Evolutionary conservation across 1,284 basidiomycete genomes (phyloP).

Genomic region (Mycosarcoma maydis): DNA sequence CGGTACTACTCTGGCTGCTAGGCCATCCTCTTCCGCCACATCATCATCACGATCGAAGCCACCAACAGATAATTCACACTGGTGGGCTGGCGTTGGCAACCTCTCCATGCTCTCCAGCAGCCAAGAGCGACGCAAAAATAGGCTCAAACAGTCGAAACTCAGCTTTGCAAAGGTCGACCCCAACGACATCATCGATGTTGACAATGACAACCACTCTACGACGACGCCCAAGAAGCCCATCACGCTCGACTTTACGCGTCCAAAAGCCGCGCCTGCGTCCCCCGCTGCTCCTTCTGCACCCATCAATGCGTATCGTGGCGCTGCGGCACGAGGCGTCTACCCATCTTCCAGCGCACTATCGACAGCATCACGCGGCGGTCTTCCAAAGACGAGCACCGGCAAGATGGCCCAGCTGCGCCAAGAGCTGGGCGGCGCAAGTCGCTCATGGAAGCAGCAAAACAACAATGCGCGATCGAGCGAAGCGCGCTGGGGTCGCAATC

Average conservation of each 20-base stretch:
- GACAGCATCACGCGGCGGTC: constrained; percentile 8
- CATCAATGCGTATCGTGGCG: constrained; percentile 48
- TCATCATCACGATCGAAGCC: constrained; percentile 6
- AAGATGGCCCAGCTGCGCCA: constrained; percentile 52
- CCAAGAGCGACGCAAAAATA: constrained; percentile 33
- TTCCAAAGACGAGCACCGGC: constrained; percentile 32
- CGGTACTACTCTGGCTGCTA: neutral
- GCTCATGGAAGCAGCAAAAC: constrained; percentile 40
- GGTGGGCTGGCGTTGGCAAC: constrained; percentile 45
- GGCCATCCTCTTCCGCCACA: neutral
- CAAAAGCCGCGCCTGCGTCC: constrained; percentile 17
- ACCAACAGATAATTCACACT: constrained; percentile 33
- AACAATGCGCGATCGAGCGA: constrained; percentile 37
- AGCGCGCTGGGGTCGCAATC: constrained; percentile 39
- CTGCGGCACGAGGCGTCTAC: constrained; percentile 21
- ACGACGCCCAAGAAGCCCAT: constrained; percentile 24
- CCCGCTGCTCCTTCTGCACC: constrained; percentile 38
- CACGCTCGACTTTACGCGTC: constrained; percentile 41
- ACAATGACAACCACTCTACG: constrained; percentile 20
- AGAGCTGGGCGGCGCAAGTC: constrained; percentile 46
- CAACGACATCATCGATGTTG: constrained; percentile 46
- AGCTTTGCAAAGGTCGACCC: constrained; percentile 43
- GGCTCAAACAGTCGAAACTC: constrained; percentile 56
- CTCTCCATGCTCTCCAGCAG: constrained; percentile 30
- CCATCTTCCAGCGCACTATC: constrained; percentile 15